Base-by-base conservation (phyloP, 2,329 filamentous ascomycete genomes). In the Raffaelea arxii region DNA sequence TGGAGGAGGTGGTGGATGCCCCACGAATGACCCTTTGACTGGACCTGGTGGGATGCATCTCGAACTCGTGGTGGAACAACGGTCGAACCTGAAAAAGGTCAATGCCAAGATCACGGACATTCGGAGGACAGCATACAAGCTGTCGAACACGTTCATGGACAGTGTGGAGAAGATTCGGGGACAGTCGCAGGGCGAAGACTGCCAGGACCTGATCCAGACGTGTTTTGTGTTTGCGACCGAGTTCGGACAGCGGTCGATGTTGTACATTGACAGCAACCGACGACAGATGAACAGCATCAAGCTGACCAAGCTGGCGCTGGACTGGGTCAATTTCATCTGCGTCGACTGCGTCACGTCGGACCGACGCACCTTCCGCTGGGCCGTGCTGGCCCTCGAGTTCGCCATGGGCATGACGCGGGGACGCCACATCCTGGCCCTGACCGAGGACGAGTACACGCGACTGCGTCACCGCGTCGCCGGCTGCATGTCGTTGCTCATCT, bases 151-250 rank as follows among this genome's bases (percentile, higher is more conserved):
- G 6, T 97, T 98, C 65, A 96, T 98, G 88, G 91, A 97, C 64
- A 96, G 89, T 60, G 92, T 98, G 39, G 88, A 94, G 61, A 88
- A 87, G 52, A 92, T 98, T 53, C 78, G 89, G 53, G 82, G 81
- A 55, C 91, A 98, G 64, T 89, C 89, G 1, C 75, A 77, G 48
- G 86, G 84, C 9, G 77, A 91, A 53, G 84, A 92, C 54, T 95
- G 91, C 61, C 89, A 95, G 57, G 92, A 98, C 59, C 78, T 98
- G 25, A 92, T 98, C 53, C 92, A 98, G 64, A 94, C 89, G 5
- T 98, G 91, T 65, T 98, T 97, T 63, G 86, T 94, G 36, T 98
- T 97, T 58, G 92, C 92, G n/a, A 97, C 92, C 0, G 92, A 98
- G 62, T 98, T 98, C 55, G 92, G 92, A 39, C 91, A 96, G 62